Evolutionary conservation across 306 rosid species (phyloP).

Genomic region (Glycine latifolia): DNA sequence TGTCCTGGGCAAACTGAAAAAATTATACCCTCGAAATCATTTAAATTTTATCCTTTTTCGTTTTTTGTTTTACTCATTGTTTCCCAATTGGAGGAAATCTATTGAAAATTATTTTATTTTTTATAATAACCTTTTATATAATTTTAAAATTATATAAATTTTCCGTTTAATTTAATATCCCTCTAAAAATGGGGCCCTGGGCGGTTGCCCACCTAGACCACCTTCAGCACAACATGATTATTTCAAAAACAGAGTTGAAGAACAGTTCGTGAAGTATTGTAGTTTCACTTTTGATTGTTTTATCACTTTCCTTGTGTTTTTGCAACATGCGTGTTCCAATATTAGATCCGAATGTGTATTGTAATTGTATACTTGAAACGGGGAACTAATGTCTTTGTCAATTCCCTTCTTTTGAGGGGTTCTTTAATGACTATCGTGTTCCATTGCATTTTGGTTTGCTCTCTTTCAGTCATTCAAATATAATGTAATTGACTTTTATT

Average conservation of each 20-base stretch:
- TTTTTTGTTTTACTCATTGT: no score
- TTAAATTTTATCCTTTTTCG: no score
- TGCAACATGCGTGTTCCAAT: slow-evolving; percentile 13
- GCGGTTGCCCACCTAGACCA: no score
- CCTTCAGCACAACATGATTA: neutral
- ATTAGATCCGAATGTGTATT: neutral
- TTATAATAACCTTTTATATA: no score
- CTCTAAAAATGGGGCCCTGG: no score
- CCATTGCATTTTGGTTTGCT: slow-evolving; percentile 14
- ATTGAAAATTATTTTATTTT: no score
- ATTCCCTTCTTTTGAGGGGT: neutral
- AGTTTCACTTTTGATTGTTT: slow-evolving; percentile 29
- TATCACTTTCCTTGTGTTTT: slow-evolving; percentile 1
- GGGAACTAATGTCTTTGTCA: slow-evolving; percentile 27
- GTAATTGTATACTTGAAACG: slow-evolving; percentile 22
- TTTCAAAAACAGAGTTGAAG: slow-evolving; percentile 17
- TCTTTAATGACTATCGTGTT: slow-evolving; percentile 18
- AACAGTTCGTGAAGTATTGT: slow-evolving; percentile 20
- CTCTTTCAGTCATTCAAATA: slow-evolving; percentile 18
- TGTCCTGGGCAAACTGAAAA: no score
- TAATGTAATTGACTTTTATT: neutral
- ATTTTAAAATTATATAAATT: no score
- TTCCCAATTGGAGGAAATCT: no score
- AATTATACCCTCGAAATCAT: no score
- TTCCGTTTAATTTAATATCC: no score